A percentile compares a stretch with the other conserved stretches of the same genome.
Evolutionary conservation across 2,329 filamentous ascomycete species (phyloP).

Genomic region (Fusarium sp.): DNA sequence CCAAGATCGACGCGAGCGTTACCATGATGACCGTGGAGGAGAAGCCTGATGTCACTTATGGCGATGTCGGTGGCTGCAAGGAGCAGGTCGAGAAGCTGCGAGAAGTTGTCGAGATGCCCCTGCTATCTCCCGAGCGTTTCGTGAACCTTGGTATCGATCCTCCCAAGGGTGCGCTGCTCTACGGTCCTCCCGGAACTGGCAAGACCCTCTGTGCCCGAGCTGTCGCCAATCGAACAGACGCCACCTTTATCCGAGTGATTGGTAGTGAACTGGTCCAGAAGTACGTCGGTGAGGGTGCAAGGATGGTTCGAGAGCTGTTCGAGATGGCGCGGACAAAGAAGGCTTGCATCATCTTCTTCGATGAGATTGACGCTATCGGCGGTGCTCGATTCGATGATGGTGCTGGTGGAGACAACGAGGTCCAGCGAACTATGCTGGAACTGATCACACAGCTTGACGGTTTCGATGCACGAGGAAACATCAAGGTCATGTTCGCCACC

Average conservation of each 20-base stretch:
- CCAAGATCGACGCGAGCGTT: conserved; percentile 98
- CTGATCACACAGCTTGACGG: conserved; percentile 96
- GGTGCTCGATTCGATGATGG: conserved; percentile 97
- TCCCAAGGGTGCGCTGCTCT: conserved; percentile 95
- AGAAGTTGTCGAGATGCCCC: conserved; percentile 98
- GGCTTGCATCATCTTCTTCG: conserved; percentile 97
- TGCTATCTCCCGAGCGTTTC: conserved; percentile 95
- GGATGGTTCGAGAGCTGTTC: conserved; percentile 98
- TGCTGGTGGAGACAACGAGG: conserved; percentile 96
- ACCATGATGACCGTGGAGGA: conserved; percentile 99
- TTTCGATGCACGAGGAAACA: conserved; percentile 96
- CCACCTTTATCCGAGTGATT: conserved; percentile 98
- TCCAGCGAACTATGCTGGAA: conserved; percentile 97
- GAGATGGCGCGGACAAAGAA: conserved; percentile 99
- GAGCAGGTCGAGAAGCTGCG: conserved; percentile 99
- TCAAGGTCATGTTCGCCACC: conserved; percentile 99
- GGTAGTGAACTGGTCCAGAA: conserved; percentile 98
- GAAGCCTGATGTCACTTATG: conserved; percentile 99
- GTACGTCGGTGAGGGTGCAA: conserved; percentile 96
- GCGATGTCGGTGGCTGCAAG: conserved; percentile 98
- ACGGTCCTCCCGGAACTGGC: conserved; percentile 97
- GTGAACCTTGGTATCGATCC: conserved; percentile 99
- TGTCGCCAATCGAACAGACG: conserved; percentile 97
- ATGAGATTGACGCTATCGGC: conserved; percentile 96
- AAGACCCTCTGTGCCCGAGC: conserved; percentile 98